Evolutionary conservation across 192 early-diverging fungal species (phyloP).

Genomic region (Oehlia diaphana): DNA sequence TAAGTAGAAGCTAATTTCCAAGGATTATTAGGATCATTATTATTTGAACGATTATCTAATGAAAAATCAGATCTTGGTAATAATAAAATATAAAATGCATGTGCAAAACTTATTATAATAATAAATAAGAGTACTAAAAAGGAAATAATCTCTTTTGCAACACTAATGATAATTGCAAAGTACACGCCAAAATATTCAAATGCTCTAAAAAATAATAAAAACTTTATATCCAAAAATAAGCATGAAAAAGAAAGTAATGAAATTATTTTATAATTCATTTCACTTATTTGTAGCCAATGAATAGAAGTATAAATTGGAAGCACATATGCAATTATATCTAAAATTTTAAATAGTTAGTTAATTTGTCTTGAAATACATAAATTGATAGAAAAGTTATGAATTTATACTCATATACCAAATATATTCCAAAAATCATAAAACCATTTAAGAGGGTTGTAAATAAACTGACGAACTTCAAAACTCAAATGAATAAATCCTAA

Average conservation of each 20-base stretch:
- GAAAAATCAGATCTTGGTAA: too few relatives aligned
- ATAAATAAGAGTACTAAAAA: neutral
- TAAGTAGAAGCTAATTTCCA: too few relatives aligned
- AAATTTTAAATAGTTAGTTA: neutral
- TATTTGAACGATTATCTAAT: too few relatives aligned
- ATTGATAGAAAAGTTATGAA: too few relatives aligned
- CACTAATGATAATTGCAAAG: neutral
- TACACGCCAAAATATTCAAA: conserved; percentile 6
- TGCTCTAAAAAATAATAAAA: neutral
- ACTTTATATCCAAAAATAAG: conserved; percentile 6
- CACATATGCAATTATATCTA: neutral
- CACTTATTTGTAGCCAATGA: neutral
- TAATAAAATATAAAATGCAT: neutral
- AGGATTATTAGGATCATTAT: too few relatives aligned
- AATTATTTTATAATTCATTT: too few relatives aligned
- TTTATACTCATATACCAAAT: neutral
- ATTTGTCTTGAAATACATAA: neutral
- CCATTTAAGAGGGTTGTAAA: neutral
- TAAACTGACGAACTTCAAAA: neutral
- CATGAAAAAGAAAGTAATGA: neutral
- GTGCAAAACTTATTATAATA: conserved; percentile 13
- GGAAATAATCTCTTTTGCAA: neutral
- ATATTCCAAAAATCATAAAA: neutral
- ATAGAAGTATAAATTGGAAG: neutral
- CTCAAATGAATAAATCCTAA: too few relatives aligned